Conservation (phyloP, 202 grass and related monocot genomes). For the Dendrocalamus latiflorus region DNA sequence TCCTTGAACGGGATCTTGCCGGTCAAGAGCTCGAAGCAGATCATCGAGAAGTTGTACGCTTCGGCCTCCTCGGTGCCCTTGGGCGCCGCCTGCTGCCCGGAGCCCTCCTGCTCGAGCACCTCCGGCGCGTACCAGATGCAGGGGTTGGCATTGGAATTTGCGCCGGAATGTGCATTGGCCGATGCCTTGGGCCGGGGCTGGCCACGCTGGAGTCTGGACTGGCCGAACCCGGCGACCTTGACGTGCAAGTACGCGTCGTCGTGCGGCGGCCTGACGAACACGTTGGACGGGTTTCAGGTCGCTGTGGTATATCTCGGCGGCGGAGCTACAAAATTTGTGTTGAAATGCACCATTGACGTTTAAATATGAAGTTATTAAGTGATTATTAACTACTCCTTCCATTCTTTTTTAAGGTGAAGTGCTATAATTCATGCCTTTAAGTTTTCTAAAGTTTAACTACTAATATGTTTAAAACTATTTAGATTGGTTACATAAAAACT, state of each 20-base stretch:
- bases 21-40: constrained; percentile 80
- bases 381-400: no score
- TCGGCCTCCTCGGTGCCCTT: constrained; percentile 78
- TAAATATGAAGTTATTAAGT: no score
- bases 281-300: constrained; percentile 71
- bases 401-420: no score
- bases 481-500: no score
- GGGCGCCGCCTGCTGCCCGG: background rate
- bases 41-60: constrained; percentile 80
- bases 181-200: background rate
- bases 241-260: constrained; percentile 49
- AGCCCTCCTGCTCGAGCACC: constrained; percentile 44
- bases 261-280: constrained; percentile 37
- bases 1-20: constrained; percentile 97
- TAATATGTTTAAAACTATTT: no score
- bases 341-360: no score
- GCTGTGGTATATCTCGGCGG: constrained; percentile 59
- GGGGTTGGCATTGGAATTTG: constrained; percentile 6
- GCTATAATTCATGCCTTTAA: no score
- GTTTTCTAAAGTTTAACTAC: no score
- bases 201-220: no score
- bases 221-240: constrained; percentile 57
- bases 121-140: constrained; percentile 92
- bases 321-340: no score
- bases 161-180: no score